Evolutionary conservation across 1,284 basidiomycete genomes (phyloP), one percentile per base, ranked within the genome.

Genomic region (Takashimella koratensis): DNA sequence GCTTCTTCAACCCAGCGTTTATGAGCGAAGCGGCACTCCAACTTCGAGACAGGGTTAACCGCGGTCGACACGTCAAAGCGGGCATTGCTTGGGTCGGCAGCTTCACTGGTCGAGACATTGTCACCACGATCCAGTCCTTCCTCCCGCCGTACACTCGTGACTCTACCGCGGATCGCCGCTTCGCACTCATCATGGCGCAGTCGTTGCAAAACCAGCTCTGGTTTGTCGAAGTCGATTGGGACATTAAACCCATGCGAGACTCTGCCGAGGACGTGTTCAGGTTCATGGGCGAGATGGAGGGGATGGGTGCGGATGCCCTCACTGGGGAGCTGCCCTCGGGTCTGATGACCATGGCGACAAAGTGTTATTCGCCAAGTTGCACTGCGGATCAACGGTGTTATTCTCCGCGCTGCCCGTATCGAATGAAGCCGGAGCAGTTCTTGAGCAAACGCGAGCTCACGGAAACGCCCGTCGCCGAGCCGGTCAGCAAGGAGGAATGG

Each of bases 221-320:
- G 80, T 93, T 98, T 71, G 91, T 95, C 70, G 95, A 98, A 71
- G 94, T 97, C 5, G 94, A 97, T 72, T 96, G 93, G 90, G 91
- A 90, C 27, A 84, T 86, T 53, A 84, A 85, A 22, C 80, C 86
- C 1, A 76, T 98, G 44, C 85, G 87, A 54, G 95, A 97, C 67
- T 87, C 90, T 4, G 87, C 93, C 2, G 93, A 96, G 64, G 91
- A 96, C 64, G 92, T 98, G 5, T 97, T 92, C 76, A 92, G 90
- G 82, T 97, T 98, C 78, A 80, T 93, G 74, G 91, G 92, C 58
- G 93, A 96, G 64, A 82, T 85, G 58, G 72, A 76, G 40, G 86
- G 86, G 52, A 85, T 85, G 51, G 73, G 73, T 19, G 82, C 83
- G 2, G 80, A 68, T 47, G 61, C 58, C 8, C 82, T 86, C 65